A percentile compares a stretch with the other conserved stretches of the same genome.
phyloP scores from a whole-genome alignment of 176 grass and related monocot genomes.

The Triticum monococcum region DNA sequence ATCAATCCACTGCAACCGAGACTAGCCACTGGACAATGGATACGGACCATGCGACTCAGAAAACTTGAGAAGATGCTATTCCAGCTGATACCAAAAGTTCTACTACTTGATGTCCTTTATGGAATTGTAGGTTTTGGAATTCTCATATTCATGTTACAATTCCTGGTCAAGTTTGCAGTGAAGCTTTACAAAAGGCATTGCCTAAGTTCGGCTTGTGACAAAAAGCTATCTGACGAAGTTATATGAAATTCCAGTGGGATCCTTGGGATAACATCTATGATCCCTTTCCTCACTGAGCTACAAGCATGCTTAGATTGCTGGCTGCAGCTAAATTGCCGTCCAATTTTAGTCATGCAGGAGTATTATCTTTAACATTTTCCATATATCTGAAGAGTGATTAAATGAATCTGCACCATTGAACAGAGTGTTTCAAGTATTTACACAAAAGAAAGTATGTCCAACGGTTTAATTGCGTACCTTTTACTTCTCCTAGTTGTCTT shows the following conservation, averaged over 20 bases:
- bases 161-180: neutral
- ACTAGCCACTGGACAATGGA: neutral
- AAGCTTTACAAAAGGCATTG: neutral
- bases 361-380: neutral
- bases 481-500: neutral
- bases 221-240: neutral
- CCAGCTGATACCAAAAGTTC: neutral
- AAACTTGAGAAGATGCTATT: constrained; percentile 17
- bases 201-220: neutral
- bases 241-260: neutral
- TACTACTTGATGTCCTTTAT: neutral
- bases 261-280: neutral
- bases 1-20: neutral
- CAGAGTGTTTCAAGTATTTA: neutral
- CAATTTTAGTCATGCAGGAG: neutral
- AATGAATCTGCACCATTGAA: constrained; percentile 2
- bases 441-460: neutral
- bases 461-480: neutral
- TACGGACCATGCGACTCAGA: neutral
- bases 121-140: neutral
- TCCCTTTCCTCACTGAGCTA: neutral
- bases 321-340: neutral
- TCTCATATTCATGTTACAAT: neutral
- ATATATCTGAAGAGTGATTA: neutral
- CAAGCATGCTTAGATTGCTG: neutral